These are phyloP conservation scores for Phialocephala subalpina DNA, from an alignment of 2,329 filamentous ascomycete genomes.

Conservation along the genomic window DNA sequence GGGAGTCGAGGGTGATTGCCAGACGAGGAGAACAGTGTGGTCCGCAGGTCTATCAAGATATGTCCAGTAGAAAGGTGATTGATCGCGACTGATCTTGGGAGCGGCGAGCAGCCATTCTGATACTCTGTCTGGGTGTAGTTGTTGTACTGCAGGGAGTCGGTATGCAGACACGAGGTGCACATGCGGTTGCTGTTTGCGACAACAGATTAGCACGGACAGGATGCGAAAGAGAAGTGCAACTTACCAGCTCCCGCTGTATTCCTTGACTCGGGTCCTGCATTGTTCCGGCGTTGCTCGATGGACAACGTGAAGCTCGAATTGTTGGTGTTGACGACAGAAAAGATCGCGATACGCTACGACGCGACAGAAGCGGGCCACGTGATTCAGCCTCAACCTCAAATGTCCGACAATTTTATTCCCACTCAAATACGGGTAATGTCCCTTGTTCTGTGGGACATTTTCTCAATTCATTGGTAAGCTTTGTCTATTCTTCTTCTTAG, in stretches of 20 bases:
- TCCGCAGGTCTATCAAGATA: conserved; percentile 85
- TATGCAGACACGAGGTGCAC: conserved; percentile 88
- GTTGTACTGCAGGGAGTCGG: conserved; percentile 77
- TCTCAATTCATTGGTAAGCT: not conserved
- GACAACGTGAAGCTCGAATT: conserved; percentile 26
- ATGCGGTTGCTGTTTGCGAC: conserved; percentile 56
- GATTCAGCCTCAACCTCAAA: not conserved
- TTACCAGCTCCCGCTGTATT: conserved; percentile 53
- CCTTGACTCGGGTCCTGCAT: conserved; percentile 56
- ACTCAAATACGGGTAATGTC: not conserved
- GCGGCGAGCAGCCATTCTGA: conserved; percentile 85
- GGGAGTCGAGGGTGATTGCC: conserved; percentile 81
- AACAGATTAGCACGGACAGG: conserved; percentile 7
- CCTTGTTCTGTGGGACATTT: not conserved
- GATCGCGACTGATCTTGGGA: conserved; percentile 84
- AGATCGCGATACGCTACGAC: not conserved
- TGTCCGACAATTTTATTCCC: not conserved
- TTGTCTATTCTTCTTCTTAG: too few species aligned
- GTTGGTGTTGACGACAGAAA: not conserved
- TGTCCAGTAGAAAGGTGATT: conserved; percentile 90
- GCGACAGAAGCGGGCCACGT: not conserved
- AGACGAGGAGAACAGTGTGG: conserved; percentile 83
- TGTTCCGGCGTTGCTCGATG: not conserved
- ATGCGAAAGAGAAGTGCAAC: conserved; percentile 28
- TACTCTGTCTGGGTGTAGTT: conserved; percentile 77